Evolutionary conservation across 208 protist genomes (phyloP), one percentile per base, ranked within the genome.

Genomic region (Crithidia thermophila): DNA sequence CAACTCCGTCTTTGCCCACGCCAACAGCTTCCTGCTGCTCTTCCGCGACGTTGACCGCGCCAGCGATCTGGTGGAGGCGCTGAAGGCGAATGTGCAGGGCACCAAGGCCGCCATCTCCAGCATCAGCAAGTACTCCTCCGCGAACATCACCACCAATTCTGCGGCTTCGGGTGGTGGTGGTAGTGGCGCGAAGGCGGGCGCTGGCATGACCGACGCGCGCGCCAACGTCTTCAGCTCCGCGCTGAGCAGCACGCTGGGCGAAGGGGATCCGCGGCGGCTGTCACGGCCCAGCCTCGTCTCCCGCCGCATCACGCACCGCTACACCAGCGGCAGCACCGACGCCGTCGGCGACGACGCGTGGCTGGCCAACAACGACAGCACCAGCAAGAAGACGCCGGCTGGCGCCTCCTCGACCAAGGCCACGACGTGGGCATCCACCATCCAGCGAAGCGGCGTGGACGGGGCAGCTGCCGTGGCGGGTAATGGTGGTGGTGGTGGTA

Each of bases 41-140:
- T 95, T 95, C 56, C 80, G 86, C 58, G 87, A 95, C 53, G 90
- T 95, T 10, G 84, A 90, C 20, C 66, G 73, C 8, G 81, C 90
- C 21, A 90, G 83, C 39, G 66, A 72, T 11, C 75, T 93, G 20
- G 87, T 94, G 9, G 84, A 94, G 72, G 77, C 67, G 16, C 78
- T 95, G 31, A 95, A 95, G 75, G 72, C 75, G n/a, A 84, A 85
- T 28, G 90, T 95, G 57, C 87, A 94, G 63, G 79, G 79, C 55
- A 95, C 84, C 11, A 95, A 95, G 72, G 76, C 85, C 0, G 74
- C 81, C 34, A 94, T 95, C 59, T 90, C 90, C 9, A 52, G 74
- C 31, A 90, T 94, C 45, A 91, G 87, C 60, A 87, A 89, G 55
- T 88, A 91, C 59, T 82, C 77, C 20, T 88, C 82, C 55, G 42